Evolutionary conservation across 257 asterid genomes (phyloP).

Genomic region (Thymus quinquecostatus): DNA sequence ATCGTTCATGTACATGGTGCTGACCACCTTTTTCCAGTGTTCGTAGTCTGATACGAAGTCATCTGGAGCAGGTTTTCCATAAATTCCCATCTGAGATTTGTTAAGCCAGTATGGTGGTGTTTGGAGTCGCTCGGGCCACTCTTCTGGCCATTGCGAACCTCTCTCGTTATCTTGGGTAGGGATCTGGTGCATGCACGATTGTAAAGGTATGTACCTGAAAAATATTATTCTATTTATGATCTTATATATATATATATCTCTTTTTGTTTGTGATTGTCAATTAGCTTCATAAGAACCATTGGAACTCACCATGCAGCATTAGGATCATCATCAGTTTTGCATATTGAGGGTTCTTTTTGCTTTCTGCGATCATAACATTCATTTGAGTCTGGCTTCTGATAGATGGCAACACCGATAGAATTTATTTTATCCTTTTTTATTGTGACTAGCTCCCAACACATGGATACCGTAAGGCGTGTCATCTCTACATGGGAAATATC

Average conservation of each 20-base stretch:
- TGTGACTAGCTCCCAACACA: constrained; percentile 91
- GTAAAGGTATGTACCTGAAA: constrained; percentile 82
- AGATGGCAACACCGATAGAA: constrained; percentile 72
- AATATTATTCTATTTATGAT: constrained; percentile 15
- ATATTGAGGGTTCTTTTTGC: constrained; percentile 62
- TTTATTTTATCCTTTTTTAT: constrained; percentile 71
- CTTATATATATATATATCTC: not conserved
- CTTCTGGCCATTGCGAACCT: constrained; percentile 90
- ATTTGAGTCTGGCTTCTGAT: constrained; percentile 78
- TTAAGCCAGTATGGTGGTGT: constrained; percentile 81
- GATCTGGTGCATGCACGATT: constrained; percentile 73
- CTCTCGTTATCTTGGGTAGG: constrained; percentile 60
- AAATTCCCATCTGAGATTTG: constrained; percentile 68
- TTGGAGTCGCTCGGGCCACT: constrained; percentile 78
- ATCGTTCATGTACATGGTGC: constrained; percentile 59
- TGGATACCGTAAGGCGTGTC: constrained; percentile 73
- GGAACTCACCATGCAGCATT: constrained; percentile 81
- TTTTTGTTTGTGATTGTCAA: not conserved
- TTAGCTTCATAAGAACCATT: not conserved
- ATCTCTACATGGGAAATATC: constrained; percentile 47
- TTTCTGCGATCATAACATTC: constrained; percentile 75
- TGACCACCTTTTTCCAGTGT: constrained; percentile 69
- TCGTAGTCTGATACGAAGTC: constrained; percentile 70
- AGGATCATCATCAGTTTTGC: constrained; percentile 77
- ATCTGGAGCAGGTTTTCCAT: constrained; percentile 82